These are phyloP conservation scores for Trichosporon inkin DNA, from an alignment of 1,284 basidiomycete genomes.

Conservation along the genomic window DNA sequence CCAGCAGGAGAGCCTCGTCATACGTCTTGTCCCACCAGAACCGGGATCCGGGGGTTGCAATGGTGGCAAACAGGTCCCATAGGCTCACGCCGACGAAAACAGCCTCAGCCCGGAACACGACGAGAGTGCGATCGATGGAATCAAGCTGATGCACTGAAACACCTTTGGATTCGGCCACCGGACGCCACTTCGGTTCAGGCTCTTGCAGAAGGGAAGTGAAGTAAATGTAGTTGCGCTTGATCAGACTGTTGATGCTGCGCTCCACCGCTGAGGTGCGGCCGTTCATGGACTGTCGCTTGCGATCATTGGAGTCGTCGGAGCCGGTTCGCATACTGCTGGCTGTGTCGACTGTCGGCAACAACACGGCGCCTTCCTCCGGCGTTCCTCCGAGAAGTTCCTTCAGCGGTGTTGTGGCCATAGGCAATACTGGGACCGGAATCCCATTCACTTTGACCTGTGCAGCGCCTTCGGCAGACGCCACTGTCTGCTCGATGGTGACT, in stretches of 20 bases:
- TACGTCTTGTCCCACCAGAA: constrained; percentile 85
- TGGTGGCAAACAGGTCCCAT: constrained; percentile 91
- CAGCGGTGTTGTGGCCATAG: constrained; percentile 28
- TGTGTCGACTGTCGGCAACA: constrained; percentile 36
- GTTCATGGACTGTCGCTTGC: constrained; percentile 13
- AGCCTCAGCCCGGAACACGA: constrained; percentile 94
- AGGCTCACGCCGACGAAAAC: constrained; percentile 94
- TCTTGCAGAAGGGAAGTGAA: constrained; percentile 96
- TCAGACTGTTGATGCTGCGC: constrained; percentile 73
- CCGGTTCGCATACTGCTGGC: constrained; percentile 22
- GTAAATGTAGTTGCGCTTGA: constrained; percentile 93
- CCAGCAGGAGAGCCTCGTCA: constrained; percentile 77
- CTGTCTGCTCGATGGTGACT: constrained; percentile 71
- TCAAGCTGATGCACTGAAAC: constrained; percentile 93
- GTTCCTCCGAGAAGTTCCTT: constrained; percentile 37
- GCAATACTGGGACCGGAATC: constrained; percentile 63
- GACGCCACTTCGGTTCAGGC: constrained; percentile 93
- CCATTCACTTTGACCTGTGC: constrained; percentile 70
- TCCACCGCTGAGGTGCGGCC: constrained; percentile 64
- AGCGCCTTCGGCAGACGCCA: constrained; percentile 47
- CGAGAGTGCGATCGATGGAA: constrained; percentile 93
- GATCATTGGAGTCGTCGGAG: constrained; percentile 21
- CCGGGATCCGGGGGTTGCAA: constrained; percentile 76
- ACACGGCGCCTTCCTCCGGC: constrained; percentile 42
- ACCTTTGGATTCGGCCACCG: constrained; percentile 76